phyloP scores from a whole-genome alignment of 257 asterid genomes.

The Solanum acaule region DNA sequence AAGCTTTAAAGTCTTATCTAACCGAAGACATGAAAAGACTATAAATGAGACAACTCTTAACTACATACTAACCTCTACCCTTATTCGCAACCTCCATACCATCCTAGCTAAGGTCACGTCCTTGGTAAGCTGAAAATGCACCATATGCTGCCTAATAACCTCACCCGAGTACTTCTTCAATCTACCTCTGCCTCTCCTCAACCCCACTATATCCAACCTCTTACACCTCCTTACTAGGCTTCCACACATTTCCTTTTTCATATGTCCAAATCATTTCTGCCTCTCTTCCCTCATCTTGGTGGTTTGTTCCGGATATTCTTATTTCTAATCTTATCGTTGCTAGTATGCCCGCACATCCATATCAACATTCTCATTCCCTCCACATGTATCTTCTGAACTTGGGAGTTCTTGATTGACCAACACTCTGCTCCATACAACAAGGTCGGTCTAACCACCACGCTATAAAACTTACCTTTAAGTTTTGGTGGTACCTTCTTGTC shows the following conservation, averaged over 20 bases:
- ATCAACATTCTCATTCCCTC: background rate
- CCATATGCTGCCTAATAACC: background rate
- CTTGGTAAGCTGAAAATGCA: background rate
- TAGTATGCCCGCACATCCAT: background rate
- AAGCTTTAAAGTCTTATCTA: background rate
- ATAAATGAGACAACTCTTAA: background rate
- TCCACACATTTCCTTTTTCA: background rate
- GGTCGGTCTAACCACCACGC: background rate
- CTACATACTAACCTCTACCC: background rate
- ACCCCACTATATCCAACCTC: background rate
- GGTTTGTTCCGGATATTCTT: background rate
- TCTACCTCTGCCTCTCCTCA: background rate
- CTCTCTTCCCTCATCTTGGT: background rate
- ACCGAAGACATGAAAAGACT: background rate
- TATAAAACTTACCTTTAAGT: background rate
- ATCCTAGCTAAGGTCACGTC: background rate
- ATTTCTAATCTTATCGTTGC: background rate
- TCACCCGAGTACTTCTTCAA: background rate
- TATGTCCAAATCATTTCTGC: background rate
- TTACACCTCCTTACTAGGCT: background rate
- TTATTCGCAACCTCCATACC: background rate
- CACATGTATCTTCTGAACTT: background rate
- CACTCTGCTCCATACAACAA: background rate
- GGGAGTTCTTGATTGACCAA: background rate
- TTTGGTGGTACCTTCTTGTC: background rate